Evolutionary conservation across 2,329 filamentous ascomycete genomes (phyloP).

Genomic region (Trichoderma atrobrunneum): DNA sequence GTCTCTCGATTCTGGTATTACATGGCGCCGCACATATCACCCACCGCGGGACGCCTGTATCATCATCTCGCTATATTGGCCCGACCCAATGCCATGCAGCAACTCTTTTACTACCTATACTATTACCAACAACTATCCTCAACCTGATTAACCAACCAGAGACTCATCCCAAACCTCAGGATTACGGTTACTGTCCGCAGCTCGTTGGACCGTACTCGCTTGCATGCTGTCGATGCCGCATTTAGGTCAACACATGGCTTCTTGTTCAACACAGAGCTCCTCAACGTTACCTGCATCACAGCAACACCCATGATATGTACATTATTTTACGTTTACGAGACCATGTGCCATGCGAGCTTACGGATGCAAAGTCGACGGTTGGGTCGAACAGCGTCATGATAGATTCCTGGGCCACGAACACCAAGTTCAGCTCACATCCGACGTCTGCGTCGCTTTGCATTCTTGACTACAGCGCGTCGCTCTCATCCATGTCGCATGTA

Average conservation of each 20-base stretch:
- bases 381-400: conserved; percentile 15
- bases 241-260: not conserved
- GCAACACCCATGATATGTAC: not conserved
- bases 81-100: conserved; percentile 64
- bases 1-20: conserved; percentile 82
- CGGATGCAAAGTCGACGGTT: not conserved
- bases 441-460: conserved; percentile 32
- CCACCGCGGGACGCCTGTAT: conserved; percentile 73
- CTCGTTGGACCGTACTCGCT: conserved; percentile 50
- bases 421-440: conserved; percentile 38
- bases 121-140: conserved; percentile 44
- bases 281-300: not conserved
- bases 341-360: not conserved
- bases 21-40: conserved; percentile 72
- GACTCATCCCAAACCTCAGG: conserved; percentile 60
- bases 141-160: conserved; percentile 54
- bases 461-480: conserved; percentile 26
- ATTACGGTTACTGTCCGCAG: conserved; percentile 61
- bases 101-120: conserved; percentile 64
- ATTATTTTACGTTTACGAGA: not conserved
- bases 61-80: conserved; percentile 84
- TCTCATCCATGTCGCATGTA: conserved; percentile 40
- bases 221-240: conserved; percentile 35
- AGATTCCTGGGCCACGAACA: conserved; percentile 32
- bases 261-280: not conserved